Percentiles rank a stretch among this genome's conserved stretches.
phyloP scores from a whole-genome alignment of 2,329 filamentous ascomycete species.

The Verticillium nonalfalfae region DNA sequence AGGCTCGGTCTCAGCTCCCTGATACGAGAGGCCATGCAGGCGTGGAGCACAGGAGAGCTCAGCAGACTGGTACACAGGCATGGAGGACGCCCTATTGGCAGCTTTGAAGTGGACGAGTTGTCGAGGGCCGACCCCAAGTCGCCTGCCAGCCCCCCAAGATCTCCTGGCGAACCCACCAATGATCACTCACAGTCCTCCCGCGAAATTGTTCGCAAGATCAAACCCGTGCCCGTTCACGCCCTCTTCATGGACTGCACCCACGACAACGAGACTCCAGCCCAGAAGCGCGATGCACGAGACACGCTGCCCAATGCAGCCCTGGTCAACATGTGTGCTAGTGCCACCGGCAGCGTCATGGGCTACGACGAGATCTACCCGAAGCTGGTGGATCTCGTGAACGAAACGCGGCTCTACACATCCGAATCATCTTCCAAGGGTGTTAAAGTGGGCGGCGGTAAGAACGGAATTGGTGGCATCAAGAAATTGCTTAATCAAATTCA shows the following conservation, averaged over 20 bases:
- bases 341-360: conserved; percentile 93
- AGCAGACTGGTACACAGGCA: conserved; percentile 91
- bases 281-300: conserved; percentile 90
- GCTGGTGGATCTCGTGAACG: conserved; percentile 86
- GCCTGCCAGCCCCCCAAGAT: conserved; percentile 20
- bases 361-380: conserved; percentile 96
- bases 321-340: conserved; percentile 92
- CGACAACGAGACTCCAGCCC: conserved; percentile 92
- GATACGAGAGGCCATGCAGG: conserved; percentile 97
- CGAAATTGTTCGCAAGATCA: conserved; percentile 74
- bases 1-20: conserved; percentile 84
- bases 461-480: conserved; percentile 85
- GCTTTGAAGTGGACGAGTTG: conserved; percentile 90
- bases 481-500: conserved; percentile 93
- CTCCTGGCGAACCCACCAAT: conserved; percentile 20
- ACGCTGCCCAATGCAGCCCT: conserved; percentile 91
- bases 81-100: conserved; percentile 89
- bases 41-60: conserved; percentile 90
- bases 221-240: conserved; percentile 82
- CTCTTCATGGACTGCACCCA: conserved; percentile 99
- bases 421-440: conserved; percentile 60
- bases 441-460: conserved; percentile 62
- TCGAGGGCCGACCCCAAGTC: conserved; percentile 50
- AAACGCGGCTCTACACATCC: conserved; percentile 78
- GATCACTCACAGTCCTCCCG: conserved; percentile 31